Conservation (phyloP, 2,329 filamentous ascomycete genomes). For the Alternaria infectoria region DNA sequence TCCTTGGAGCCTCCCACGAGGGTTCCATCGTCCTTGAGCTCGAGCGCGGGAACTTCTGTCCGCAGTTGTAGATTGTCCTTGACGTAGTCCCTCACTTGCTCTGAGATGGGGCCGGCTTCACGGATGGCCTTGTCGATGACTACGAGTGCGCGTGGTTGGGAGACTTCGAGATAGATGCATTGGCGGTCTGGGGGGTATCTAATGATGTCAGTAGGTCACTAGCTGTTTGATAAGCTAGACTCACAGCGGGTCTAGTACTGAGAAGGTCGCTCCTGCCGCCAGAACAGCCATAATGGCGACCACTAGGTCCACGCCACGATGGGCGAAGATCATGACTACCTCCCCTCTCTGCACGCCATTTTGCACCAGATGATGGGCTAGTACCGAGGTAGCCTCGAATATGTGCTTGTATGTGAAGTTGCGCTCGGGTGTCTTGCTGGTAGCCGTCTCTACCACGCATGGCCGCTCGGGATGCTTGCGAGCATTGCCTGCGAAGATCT, state of each 20-base stretch:
- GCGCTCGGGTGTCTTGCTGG: conserved; percentile 61
- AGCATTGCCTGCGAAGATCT: conserved; percentile 72
- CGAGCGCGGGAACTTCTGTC: conserved; percentile 75
- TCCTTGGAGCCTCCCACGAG: conserved; percentile 72
- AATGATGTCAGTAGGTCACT: conserved; percentile 28
- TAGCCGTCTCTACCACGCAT: conserved; percentile 71
- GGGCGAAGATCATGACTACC: conserved; percentile 90
- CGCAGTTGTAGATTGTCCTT: conserved; percentile 74
- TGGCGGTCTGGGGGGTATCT: conserved; percentile 81
- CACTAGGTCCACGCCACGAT: conserved; percentile 79
- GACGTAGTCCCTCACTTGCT: conserved; percentile 71
- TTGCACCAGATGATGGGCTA: conserved; percentile 79
- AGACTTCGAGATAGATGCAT: conserved; percentile 81
- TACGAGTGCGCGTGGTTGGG: conserved; percentile 74
- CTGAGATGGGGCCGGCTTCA: conserved; percentile 69
- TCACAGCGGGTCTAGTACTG: conserved; percentile 76
- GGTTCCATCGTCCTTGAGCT: conserved; percentile 72
- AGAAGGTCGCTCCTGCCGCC: conserved; percentile 65
- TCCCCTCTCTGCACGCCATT: conserved; percentile 78
- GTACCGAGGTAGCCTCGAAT: conserved; percentile 78
- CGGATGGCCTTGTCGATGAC: conserved; percentile 74
- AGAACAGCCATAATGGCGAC: conserved; percentile 79
- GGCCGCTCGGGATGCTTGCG: conserved; percentile 69
- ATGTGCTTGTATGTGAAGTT: conserved; percentile 86
- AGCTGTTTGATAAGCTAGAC: conserved; percentile 37